Percentiles rank a stretch among this genome's conserved stretches.
phyloP scores from a whole-genome alignment of 1,139 yeast genomes.

The Pneumocystis canis region DNA sequence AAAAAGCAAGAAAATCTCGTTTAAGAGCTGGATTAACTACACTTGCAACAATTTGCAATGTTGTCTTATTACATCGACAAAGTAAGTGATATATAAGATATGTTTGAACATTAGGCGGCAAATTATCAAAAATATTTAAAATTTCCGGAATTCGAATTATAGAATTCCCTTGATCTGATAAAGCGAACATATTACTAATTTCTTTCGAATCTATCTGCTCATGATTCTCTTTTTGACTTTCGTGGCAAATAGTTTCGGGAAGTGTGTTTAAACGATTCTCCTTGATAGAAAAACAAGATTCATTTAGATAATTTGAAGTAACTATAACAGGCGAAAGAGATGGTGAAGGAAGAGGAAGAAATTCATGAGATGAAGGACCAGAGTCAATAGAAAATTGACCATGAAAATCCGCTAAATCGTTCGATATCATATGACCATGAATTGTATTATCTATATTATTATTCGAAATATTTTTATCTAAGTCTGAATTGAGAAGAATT shows the following conservation, averaged over 20 bases:
- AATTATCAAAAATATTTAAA: slow-evolving; percentile 22
- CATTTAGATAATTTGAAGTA: not conserved
- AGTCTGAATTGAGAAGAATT: not conserved
- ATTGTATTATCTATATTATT: not conserved
- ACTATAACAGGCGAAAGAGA: not conserved
- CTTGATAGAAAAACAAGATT: not conserved
- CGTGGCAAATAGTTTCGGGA: too few relatives aligned
- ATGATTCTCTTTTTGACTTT: not conserved
- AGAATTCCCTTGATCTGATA: not conserved
- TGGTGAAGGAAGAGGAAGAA: not conserved
- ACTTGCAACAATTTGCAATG: slow-evolving; percentile 53
- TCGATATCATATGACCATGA: not conserved
- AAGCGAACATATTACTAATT: not conserved
- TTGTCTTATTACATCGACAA: slow-evolving; percentile 48
- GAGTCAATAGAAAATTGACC: not conserved
- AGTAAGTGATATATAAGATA: slow-evolving; percentile 42
- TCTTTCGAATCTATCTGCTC: not conserved
- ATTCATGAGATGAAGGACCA: not conserved
- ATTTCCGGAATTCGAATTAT: slow-evolving; percentile 21
- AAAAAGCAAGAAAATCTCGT: slow-evolving; percentile 52
- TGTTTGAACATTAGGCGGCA: slow-evolving; percentile 21
- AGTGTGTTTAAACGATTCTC: not conserved
- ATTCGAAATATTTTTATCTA: not conserved
- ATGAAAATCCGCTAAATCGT: not conserved
- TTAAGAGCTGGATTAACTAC: slow-evolving; percentile 46